phyloP scores from a whole-genome alignment of 2,329 filamentous ascomycete species.

The Didymellaceae sp. region DNA sequence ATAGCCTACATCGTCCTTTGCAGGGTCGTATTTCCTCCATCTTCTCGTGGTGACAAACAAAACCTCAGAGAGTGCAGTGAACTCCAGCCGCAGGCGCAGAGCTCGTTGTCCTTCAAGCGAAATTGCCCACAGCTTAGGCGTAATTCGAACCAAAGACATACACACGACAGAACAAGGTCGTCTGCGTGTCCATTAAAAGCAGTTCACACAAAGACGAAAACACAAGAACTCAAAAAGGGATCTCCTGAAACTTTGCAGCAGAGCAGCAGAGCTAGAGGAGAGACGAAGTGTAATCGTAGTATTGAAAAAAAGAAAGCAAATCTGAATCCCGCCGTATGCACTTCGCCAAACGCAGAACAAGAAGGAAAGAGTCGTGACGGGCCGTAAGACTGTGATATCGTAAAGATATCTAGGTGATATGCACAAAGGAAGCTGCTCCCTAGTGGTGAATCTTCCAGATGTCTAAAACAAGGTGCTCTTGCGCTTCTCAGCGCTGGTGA shows the following conservation, averaged over 20 bases:
- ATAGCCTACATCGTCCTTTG: conserved; percentile 12
- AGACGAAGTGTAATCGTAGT: conserved; percentile 43
- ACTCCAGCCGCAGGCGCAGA: conserved; percentile 45
- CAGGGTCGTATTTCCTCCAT: conserved; percentile 11
- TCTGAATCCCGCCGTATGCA: conserved; percentile 30
- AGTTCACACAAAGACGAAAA: conserved; percentile 38
- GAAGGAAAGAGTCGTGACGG: conserved; percentile 46
- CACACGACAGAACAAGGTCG: conserved; percentile 30
- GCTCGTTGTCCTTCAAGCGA: conserved; percentile 38
- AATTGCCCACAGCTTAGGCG: conserved; percentile 22
- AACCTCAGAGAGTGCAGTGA: conserved; percentile 45
- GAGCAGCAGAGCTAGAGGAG: conserved; percentile 24
- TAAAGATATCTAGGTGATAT: conserved; percentile 42
- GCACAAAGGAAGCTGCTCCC: conserved; percentile 39
- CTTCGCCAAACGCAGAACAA: conserved; percentile 32
- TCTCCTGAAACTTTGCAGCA: conserved; percentile 22
- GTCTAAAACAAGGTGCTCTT: conserved; percentile 71
- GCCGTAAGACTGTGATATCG: conserved; percentile 42
- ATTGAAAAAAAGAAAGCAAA: conserved; percentile 28
- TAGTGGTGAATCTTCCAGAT: conserved; percentile 24
- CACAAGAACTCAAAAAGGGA: conserved; percentile 38
- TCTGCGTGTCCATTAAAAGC: conserved; percentile 46
- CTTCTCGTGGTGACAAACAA: conserved; percentile 21
- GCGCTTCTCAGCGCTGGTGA: conserved; percentile 89
- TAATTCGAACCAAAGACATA: conserved; percentile 22